These are phyloP conservation scores for Bipolaris sorokiniana DNA, from an alignment of 2,329 filamentous ascomycete species.

Conservation along the genomic window DNA sequence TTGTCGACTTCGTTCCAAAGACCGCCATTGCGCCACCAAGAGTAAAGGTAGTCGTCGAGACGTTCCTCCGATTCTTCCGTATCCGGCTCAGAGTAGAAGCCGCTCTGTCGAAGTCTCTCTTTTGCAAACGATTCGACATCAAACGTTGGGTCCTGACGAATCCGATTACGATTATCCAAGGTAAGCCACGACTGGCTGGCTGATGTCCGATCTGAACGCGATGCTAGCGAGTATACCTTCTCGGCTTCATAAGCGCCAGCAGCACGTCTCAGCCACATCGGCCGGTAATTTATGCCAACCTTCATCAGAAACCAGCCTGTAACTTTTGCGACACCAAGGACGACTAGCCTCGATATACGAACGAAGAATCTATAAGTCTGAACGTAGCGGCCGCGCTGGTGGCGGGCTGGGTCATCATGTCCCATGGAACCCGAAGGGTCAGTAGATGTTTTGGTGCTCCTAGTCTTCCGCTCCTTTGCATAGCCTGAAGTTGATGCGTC, in stretches of 20 bases:
- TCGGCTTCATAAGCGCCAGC: slow-evolving; percentile 50
- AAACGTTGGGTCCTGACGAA: slow-evolving; percentile 50
- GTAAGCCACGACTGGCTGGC: slow-evolving; percentile 32
- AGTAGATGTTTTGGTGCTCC: slow-evolving; percentile 32
- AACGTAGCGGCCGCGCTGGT: slow-evolving; percentile 79
- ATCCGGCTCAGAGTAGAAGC: slow-evolving; percentile 33
- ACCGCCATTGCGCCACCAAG: slow-evolving; percentile 82
- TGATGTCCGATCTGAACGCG: slow-evolving; percentile 10
- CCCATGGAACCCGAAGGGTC: slow-evolving; percentile 37
- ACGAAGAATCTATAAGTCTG: slow-evolving; percentile 77
- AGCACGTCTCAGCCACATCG: slow-evolving; percentile 67
- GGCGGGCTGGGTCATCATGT: slow-evolving; percentile 69
- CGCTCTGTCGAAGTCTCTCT: slow-evolving; percentile 59
- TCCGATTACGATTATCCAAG: slow-evolving; percentile 31
- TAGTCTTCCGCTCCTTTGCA: slow-evolving; percentile 71
- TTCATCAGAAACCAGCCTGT: slow-evolving; percentile 61
- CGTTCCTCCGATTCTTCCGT: slow-evolving; percentile 62
- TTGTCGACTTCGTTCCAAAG: slow-evolving; percentile 84
- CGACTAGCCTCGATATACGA: slow-evolving; percentile 71
- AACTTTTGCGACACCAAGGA: slow-evolving; percentile 64
- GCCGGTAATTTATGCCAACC: slow-evolving; percentile 66
- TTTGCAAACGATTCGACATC: slow-evolving; percentile 85
- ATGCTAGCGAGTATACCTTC: slow-evolving; percentile 19
- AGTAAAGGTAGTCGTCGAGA: slow-evolving; percentile 77
- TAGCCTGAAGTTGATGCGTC: slow-evolving; percentile 58